Base-by-base conservation (phyloP, 371 early-diverging fungal species). In the Synchytrium microbalum region DNA sequence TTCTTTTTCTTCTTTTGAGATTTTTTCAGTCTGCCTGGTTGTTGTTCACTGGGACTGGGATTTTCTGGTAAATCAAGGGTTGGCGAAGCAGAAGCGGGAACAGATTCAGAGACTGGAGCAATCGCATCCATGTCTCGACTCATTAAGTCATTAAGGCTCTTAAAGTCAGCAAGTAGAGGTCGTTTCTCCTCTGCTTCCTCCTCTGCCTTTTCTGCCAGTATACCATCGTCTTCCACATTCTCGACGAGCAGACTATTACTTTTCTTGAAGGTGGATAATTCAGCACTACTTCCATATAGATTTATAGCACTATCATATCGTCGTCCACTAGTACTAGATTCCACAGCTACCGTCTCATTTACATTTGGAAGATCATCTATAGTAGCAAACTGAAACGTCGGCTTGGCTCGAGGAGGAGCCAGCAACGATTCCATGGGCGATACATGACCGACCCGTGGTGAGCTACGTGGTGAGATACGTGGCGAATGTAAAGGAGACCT, bases 1-100 rank as follows among this genome's bases (percentile, higher is more conserved):
- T 38, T 38, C 46, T 38, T 38, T 38, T 38, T 38, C 46, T 38
- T 38, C 46, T 38, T 38, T 38, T 38, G 46, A 19, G 46, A 38
- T 19, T 38, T 38, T 38, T 38, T 38, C 46, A 19, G 19, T n/a
- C n/a, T n/a, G n/a, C n/a, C n/a, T n/a, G n/a, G n/a, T 10, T 19
- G 46, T 38, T 38, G 46, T 38, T 38, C 19, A 19, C 46, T 38
- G 19, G 10, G 10, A 38, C n/a, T n/a, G n/a, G n/a, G n/a, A n/a
- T n/a, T n/a, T n/a, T n/a, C n/a, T n/a, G n/a, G n/a, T n/a, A n/a
- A n/a, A n/a, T n/a, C n/a, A n/a, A n/a, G n/a, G n/a, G n/a, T n/a
- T n/a, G n/a, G n/a, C n/a, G n/a, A n/a, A n/a, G n/a, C n/a, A n/a
- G n/a, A n/a, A n/a, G n/a, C n/a, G n/a, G n/a, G n/a, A n/a, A n/a